Base-by-base conservation (phyloP, 164 flowering plant species). In the Piper betle region DNA sequence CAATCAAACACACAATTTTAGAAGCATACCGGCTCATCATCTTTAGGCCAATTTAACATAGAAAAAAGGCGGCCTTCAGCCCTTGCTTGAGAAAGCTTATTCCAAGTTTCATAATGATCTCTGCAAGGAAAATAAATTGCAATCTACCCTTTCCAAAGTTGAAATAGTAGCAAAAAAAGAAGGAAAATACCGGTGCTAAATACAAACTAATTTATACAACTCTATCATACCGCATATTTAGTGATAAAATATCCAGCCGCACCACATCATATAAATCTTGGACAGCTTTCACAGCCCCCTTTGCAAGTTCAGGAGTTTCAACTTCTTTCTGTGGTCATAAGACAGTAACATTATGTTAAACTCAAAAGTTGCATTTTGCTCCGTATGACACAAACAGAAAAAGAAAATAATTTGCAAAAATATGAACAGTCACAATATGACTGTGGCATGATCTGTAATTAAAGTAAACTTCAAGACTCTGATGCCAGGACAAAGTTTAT, bases 261-360 rank as follows among this genome's bases (percentile, higher is more conserved):
- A 93, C 75, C 68, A 90, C 93, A 82, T 93, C 99, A 68, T 88
- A 85, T 12, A 93, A 84, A 81, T 93, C 99, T 67, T 79, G 91
- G 66, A 86, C 75, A 65, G 96, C 87, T 75, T 90, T 81, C 55
- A 90, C 80, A 19, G 93, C 97, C 46, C 96, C 97, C 67, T 73
- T 81, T 58, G 77, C 73, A 65, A 75, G 68, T 48, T 84, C 97
- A 17, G 87, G 79, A 39, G 84, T 73, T 70, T 80, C 86, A 5
- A 60, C 68, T 62, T 71, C 82, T 84, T 79, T 90, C 99, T 93
- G 82, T 56, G 56, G 17, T 64, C 59, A 58, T 18, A 38, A 42
- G 39, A 43, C 17, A 46, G 10, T 6, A 46, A 46, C 11, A 46
- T 46, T 46, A 10, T 10, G 50, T 15, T 46, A 46, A 10, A 15